Base-by-base conservation (phyloP, 495 filamentous ascomycete genomes). In the Penicillium ochrochloron region DNA sequence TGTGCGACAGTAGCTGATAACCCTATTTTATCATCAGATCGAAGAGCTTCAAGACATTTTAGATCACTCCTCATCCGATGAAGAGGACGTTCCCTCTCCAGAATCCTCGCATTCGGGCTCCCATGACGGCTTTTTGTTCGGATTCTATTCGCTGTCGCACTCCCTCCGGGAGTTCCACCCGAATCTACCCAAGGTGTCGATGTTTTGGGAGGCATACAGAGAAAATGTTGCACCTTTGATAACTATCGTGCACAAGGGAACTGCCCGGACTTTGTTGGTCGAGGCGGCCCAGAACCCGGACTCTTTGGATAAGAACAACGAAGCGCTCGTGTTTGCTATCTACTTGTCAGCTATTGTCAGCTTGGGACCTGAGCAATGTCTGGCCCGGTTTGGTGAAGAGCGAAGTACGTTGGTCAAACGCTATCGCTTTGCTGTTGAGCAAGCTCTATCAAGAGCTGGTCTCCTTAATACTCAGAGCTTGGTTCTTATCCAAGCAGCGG, bases 351-450 rank as follows among this genome's bases (percentile, higher is more conserved):
- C 89, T 0, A 84, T 92, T 27, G 87, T 90, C 3, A 90, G 89
- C 31, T 79, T 94, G 77, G 83, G 82, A 10, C 63, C 78, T 6
- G 71, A 76, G 6, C 67, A 80, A 11, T 86, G 84, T 55, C 31
- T 71, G 39, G 48, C 65, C 14, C 63, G 61, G 4, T 35, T 81
- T 29, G 79, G 78, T 25, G 75, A 80, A 69, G 76, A 76, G 17
- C 77, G 79, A 27, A 67, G 70, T 29, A 46, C 61, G 8, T 42
- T 90, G 15, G 77, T 92, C 4, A 78, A 79, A 21, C 85, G 87
- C 57, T 96, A 92, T 68, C 89, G 91, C 7, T 94, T 94, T 68
- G 92, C 88, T 0, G 81, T 90, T 1, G 92, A 97, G 68, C 91
- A 94, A 72, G 88, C 90, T 0, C 77, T 97, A 5, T 84, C 92